Evolutionary conservation across 2,329 filamentous ascomycete genomes (phyloP).

Genomic region (Pseudocercospora vitis): DNA sequence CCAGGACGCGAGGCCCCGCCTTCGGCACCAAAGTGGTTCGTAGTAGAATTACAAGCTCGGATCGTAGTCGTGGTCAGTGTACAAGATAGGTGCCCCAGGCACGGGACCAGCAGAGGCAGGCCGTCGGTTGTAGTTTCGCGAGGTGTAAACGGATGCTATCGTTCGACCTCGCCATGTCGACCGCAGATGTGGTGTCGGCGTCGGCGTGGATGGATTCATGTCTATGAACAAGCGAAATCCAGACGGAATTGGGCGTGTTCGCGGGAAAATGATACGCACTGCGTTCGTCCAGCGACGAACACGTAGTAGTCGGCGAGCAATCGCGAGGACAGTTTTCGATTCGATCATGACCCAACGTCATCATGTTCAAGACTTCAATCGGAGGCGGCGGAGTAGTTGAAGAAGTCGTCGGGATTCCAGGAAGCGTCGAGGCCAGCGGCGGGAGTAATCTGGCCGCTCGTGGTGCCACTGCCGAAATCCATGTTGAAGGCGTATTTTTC

Average conservation of each 20-base stretch:
- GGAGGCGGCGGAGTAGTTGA: slow-evolving; percentile 23
- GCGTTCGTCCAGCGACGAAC: too few species aligned
- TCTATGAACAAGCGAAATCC: neutral
- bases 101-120: neutral
- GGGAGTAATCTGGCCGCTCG: slow-evolving; percentile 25
- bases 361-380: slow-evolving; percentile 5
- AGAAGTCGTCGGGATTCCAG: slow-evolving; percentile 28
- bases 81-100: neutral
- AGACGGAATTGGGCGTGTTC: too few species aligned
- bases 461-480: slow-evolving; percentile 16
- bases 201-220: neutral
- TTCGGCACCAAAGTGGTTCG: too few species aligned
- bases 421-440: slow-evolving; percentile 12
- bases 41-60: neutral
- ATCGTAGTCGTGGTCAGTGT: neutral
- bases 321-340: too few species aligned
- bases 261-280: too few species aligned
- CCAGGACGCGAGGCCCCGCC: too few species aligned
- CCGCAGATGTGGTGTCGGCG: neutral
- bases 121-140: neutral
- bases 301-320: too few species aligned
- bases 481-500: slow-evolving; percentile 18
- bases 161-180: neutral
- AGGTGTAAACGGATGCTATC: neutral
- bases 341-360: too few species aligned